Conservation (phyloP, 371 early-diverging fungal genomes). For the Mortierella sp. region DNA sequence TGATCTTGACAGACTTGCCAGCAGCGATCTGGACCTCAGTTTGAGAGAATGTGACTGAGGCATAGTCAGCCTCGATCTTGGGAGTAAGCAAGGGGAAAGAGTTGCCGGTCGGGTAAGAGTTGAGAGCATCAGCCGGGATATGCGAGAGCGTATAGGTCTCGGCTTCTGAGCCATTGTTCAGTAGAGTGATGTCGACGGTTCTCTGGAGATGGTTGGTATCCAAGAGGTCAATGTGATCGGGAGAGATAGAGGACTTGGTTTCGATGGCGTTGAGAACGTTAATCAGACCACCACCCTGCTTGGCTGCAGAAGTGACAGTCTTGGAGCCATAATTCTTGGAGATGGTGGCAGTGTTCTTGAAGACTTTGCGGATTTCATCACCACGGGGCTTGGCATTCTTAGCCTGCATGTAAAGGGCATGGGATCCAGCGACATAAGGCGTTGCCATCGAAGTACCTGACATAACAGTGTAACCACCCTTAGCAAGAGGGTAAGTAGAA, state of each 20-base stretch:
- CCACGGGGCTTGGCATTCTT: constrained; percentile 21
- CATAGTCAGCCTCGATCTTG: constrained; percentile 44
- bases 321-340: constrained; percentile 47
- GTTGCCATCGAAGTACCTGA: constrained; percentile 77
- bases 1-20: constrained; percentile 53
- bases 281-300: constrained; percentile 80
- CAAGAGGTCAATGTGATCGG: constrained; percentile 74
- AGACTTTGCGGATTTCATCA: constrained; percentile 35
- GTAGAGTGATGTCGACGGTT: constrained; percentile 61
- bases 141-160: constrained; percentile 63
- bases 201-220: constrained; percentile 59
- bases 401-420: constrained; percentile 65
- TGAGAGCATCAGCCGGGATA: constrained; percentile 56
- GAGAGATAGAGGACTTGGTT: constrained; percentile 62
- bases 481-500: constrained; percentile 66
- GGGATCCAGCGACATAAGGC: constrained; percentile 75
- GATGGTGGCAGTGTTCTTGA: constrained; percentile 64
- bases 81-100: constrained; percentile 32
- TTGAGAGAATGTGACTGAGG: constrained; percentile 42
- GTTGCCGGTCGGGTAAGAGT: constrained; percentile 48
- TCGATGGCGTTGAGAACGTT: constrained; percentile 67
- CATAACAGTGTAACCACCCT: constrained; percentile 64
- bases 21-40: constrained; percentile 49
- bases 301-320: constrained; percentile 58
- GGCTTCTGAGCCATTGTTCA: constrained; percentile 62